These are phyloP conservation scores for Aphanomyces cochlioides DNA, from an alignment of 352 stramenopile species.

Conservation along the genomic window DNA sequence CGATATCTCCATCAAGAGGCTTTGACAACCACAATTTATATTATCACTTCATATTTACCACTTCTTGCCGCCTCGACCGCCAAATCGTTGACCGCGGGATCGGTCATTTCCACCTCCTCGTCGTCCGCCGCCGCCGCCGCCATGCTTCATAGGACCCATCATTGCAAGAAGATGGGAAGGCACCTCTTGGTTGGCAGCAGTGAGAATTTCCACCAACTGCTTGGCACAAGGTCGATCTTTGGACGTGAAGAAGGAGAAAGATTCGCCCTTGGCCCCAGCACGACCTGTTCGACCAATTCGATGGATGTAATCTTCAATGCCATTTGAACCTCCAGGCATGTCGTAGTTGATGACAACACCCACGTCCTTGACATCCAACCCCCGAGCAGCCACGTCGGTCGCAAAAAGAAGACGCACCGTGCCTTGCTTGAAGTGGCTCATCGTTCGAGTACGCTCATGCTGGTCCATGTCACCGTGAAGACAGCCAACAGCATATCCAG, in stretches of 20 bases:
- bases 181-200: conserved; percentile 15
- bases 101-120: neutral
- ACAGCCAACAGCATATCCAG: conserved; percentile 85
- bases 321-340: conserved; percentile 88
- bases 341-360: conserved; percentile 90
- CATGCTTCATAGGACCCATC: neutral
- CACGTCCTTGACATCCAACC: conserved; percentile 95
- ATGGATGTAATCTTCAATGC: conserved; percentile 94
- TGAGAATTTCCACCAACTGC: conserved; percentile 54
- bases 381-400: conserved; percentile 91
- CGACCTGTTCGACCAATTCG: conserved; percentile 92
- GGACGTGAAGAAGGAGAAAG: conserved; percentile 98
- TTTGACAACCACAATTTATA: neutral
- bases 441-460: conserved; percentile 76
- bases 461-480: conserved; percentile 97
- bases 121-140: neutral
- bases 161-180: conserved; percentile 1
- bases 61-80: conserved; percentile 22
- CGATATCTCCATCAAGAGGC: too few species aligned
- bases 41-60: conserved; percentile 11
- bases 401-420: conserved; percentile 90
- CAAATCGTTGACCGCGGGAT: neutral
- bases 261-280: conserved; percentile 86
- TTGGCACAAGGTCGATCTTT: conserved; percentile 98
- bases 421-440: conserved; percentile 84